A percentile compares a stretch with the other conserved stretches of the same genome.
Evolutionary conservation across 371 early-diverging fungal species (phyloP).

Genomic region (Actinomortierella ambigua): DNA sequence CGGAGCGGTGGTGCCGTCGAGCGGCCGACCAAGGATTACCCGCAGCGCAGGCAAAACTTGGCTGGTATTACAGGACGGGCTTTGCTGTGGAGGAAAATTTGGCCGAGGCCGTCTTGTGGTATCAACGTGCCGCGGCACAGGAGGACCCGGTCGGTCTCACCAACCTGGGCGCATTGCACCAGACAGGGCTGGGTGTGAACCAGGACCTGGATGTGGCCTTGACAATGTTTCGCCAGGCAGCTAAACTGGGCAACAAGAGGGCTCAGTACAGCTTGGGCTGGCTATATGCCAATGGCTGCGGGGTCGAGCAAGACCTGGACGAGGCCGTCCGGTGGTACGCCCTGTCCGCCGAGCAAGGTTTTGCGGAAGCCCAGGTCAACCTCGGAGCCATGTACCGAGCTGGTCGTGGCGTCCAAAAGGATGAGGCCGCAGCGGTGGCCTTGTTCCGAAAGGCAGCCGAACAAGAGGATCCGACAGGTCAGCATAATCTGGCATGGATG

Average conservation of each 20-base stretch:
- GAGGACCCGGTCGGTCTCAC: slow-evolving; percentile 75
- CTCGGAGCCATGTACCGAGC: slow-evolving; percentile 85
- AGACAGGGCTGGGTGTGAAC: slow-evolving; percentile 79
- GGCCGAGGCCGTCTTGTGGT: slow-evolving; percentile 80
- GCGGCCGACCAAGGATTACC: slow-evolving; percentile 74
- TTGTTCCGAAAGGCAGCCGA: slow-evolving; percentile 69
- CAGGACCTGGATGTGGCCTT: slow-evolving; percentile 68
- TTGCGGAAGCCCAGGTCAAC: slow-evolving; percentile 75
- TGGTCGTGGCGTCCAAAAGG: slow-evolving; percentile 74
- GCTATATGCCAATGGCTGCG: slow-evolving; percentile 86
- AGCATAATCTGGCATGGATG: slow-evolving; percentile 72
- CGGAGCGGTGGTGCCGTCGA: slow-evolving; percentile 71
- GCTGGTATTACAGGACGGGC: slow-evolving; percentile 76
- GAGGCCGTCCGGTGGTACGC: slow-evolving; percentile 82
- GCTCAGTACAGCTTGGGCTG: slow-evolving; percentile 83
- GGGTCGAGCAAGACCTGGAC: slow-evolving; percentile 61
- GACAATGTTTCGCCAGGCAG: slow-evolving; percentile 70
- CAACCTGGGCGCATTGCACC: slow-evolving; percentile 76
- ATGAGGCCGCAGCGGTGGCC: slow-evolving; percentile 69
- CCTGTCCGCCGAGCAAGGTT: slow-evolving; percentile 79
- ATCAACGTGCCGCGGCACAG: slow-evolving; percentile 70
- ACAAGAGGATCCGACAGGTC: slow-evolving; percentile 71
- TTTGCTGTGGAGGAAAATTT: slow-evolving; percentile 66
- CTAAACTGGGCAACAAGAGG: slow-evolving; percentile 78
- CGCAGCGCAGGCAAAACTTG: slow-evolving; percentile 79